Percentiles rank a stretch among this genome's conserved stretches.
Conservation (phyloP, 495 filamentous ascomycete genomes). For the Lepidopterella palustris region DNA sequence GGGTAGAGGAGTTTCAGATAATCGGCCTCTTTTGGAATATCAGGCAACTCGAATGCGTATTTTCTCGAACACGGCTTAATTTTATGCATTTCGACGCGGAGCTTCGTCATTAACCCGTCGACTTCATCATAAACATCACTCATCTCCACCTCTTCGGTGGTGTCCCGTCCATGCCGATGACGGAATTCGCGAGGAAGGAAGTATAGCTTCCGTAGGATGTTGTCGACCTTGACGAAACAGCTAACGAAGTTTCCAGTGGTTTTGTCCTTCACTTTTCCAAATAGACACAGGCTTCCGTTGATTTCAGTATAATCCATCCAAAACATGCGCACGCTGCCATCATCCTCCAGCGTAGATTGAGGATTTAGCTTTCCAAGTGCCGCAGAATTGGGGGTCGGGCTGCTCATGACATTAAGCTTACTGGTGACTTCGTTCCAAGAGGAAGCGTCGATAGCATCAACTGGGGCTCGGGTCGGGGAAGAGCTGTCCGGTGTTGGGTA, state of each 20-base stretch:
- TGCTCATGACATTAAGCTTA: constrained; percentile 78
- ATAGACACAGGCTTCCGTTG: constrained; percentile 85
- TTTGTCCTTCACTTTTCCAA: constrained; percentile 94
- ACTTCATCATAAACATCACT: constrained; percentile 85
- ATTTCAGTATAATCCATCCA: constrained; percentile 96
- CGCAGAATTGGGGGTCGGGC: constrained; percentile 53
- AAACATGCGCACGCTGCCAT: constrained; percentile 89
- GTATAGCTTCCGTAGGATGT: constrained; percentile 84
- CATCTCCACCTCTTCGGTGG: constrained; percentile 79
- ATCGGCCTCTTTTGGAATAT: constrained; percentile 78
- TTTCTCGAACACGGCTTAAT: constrained; percentile 84
- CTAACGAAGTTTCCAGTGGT: constrained; percentile 70
- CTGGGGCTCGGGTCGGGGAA: constrained; percentile 58
- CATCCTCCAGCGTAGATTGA: constrained; percentile 76
- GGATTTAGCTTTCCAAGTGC: constrained; percentile 72
- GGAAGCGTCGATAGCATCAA: constrained; percentile 66
- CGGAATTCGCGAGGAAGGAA: constrained; percentile 79
- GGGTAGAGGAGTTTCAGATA: constrained; percentile 93
- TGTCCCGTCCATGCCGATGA: constrained; percentile 57
- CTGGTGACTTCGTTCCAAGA: constrained; percentile 82
- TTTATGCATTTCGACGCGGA: constrained; percentile 81
- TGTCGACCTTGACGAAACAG: constrained; percentile 95
- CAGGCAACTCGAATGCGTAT: constrained; percentile 90
- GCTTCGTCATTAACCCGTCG: constrained; percentile 71
- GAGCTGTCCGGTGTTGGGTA: constrained; percentile 67